Evolutionary conservation across 306 rosid species (phyloP), one percentile per base, ranked within the genome.

Genomic region (Cucumis sativus): DNA sequence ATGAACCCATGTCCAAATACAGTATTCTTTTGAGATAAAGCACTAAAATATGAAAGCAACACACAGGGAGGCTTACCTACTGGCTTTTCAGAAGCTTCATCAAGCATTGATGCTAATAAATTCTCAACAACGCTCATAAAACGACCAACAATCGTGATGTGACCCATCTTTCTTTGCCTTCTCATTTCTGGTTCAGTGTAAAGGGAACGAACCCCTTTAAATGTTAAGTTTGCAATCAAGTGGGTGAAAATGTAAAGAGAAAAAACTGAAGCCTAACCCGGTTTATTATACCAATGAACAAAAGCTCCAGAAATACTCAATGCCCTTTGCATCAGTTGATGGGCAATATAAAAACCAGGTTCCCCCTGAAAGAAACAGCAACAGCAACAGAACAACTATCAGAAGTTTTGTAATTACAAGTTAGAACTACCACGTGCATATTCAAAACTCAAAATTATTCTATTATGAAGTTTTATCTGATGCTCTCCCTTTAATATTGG

Each of bases 261-360:
- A 11, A 60, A 65, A 57, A 63, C 18, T 51, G 78, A 45, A 82
- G 77, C 35, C 82, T 83, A 64, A 90, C 99, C 99, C 83, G 97
- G 92, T 77, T 95, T 92, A 68, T 92, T 90, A 79, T 95, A 95
- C 99, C 99, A 95, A 91, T 92, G 97, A 78, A 95, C 89, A 79
- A 89, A 76, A 25, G 97, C 96, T 60, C 97, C 89, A 20, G 92
- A 86, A 78, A 86, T 79, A 37, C 81, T 33, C 85, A 90, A 70
- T 49, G 97, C 90, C 84, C 89, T 90, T 78, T 59, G 81, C 58
- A 90, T 90, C 76, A 89, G 82, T 83, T 89, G 88, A 84, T 88
- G 86, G 54, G 97, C 98, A 85, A 88, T 78, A 49, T 15, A 64
- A 84, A 92, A 88, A 84, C 95, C 97, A 82, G 69, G 80, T 78